phyloP scores from a whole-genome alignment of 2,329 filamentous ascomycete species.

The Teratosphaeria viscida region DNA sequence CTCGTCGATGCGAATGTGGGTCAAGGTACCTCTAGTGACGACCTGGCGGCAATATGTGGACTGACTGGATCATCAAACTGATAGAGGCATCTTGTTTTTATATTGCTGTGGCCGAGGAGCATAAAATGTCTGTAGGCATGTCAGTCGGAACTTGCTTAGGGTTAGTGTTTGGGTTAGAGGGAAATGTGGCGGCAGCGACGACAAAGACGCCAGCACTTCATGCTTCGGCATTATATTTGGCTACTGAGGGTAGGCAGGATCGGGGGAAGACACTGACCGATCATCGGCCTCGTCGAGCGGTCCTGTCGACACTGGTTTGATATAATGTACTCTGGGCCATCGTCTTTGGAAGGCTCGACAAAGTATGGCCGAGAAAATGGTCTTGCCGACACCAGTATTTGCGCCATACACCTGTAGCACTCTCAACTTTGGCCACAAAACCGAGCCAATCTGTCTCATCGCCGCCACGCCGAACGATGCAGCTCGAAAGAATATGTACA shows the following conservation, averaged over 20 bases:
- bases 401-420: slow-evolving; percentile 70
- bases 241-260: neutral
- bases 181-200: neutral
- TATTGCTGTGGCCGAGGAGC: slow-evolving; percentile 43
- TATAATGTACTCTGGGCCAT: slow-evolving; percentile 48
- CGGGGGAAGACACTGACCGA: slow-evolving; percentile 35
- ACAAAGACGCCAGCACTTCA: neutral
- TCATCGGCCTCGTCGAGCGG: slow-evolving; percentile 59
- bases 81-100: slow-evolving; percentile 52
- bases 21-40: slow-evolving; percentile 11
- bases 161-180: slow-evolving; percentile 8
- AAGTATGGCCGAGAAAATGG: slow-evolving; percentile 63
- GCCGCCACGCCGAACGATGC: neutral
- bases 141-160: slow-evolving; percentile 2
- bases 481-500: neutral
- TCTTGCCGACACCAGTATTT: slow-evolving; percentile 80
- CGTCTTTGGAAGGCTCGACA: slow-evolving; percentile 49
- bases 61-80: slow-evolving; percentile 67
- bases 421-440: slow-evolving; percentile 58
- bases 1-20: neutral
- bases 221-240: neutral
- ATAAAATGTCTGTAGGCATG: slow-evolving; percentile 47
- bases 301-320: slow-evolving; percentile 78
- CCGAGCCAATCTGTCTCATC: slow-evolving; percentile 45
- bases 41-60: slow-evolving; percentile 60